Conservation (phyloP, 768 basidiomycete species). For the Dacryopinax primogenitus region DNA sequence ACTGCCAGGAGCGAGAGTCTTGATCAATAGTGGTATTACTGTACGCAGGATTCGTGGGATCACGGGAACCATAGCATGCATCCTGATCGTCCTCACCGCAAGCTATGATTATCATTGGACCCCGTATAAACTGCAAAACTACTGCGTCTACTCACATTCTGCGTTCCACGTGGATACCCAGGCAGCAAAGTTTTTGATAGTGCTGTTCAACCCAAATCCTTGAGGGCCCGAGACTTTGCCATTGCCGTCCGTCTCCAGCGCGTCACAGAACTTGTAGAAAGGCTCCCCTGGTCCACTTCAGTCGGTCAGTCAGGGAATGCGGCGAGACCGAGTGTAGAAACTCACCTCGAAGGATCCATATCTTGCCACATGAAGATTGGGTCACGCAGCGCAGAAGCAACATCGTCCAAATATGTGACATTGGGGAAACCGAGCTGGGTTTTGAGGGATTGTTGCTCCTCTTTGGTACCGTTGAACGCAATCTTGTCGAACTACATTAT, state of each 20-base stretch:
- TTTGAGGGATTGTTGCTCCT: slow-evolving; percentile 43
- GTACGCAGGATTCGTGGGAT: not conserved
- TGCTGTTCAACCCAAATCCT: slow-evolving; percentile 18
- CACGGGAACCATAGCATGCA: not conserved
- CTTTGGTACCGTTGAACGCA: slow-evolving; percentile 1
- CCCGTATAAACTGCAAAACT: not conserved
- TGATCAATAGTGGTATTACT: not conserved
- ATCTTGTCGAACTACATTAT: not conserved
- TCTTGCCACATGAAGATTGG: not conserved
- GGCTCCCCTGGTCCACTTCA: slow-evolving; percentile 29
- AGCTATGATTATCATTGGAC: not conserved
- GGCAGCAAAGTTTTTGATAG: slow-evolving; percentile 11
- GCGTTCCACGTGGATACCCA: not conserved
- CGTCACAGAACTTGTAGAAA: slow-evolving; percentile 56
- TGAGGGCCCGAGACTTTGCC: slow-evolving; percentile 33
- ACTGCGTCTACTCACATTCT: not conserved
- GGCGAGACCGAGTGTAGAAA: not conserved
- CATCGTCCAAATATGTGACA: slow-evolving; percentile 52
- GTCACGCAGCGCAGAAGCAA: slow-evolving; percentile 36
- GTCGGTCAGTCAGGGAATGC: not conserved
- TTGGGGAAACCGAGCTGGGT: slow-evolving; percentile 44
- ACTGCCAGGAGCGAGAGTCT: not conserved
- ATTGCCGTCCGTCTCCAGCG: slow-evolving; percentile 45
- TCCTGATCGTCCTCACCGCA: not conserved
- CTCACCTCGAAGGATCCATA: not conserved